Conservation (phyloP, 306 rosid genomes). For the Elaeagnus macrophylla region DNA sequence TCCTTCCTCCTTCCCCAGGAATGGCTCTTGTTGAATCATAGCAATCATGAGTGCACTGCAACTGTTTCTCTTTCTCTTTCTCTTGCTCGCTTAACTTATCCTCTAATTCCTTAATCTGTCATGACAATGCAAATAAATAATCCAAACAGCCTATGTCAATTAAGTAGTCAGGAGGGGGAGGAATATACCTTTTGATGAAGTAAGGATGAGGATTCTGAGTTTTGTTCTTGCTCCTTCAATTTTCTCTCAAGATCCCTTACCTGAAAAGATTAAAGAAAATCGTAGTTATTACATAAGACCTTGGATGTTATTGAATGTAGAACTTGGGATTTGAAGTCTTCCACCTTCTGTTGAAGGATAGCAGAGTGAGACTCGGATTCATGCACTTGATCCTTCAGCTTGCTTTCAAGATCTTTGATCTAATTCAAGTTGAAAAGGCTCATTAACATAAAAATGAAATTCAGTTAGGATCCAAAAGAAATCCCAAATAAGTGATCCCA, state of each 20-base stretch:
- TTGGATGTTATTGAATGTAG: background rate
- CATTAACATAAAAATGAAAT: background rate
- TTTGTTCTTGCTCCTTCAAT: constrained; percentile 56
- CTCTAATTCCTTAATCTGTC: constrained; percentile 68
- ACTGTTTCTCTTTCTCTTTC: constrained; percentile 47
- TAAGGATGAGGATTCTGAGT: constrained; percentile 33
- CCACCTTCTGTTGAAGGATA: constrained; percentile 55
- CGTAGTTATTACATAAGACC: constrained; percentile 2
- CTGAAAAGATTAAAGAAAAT: constrained; percentile 28
- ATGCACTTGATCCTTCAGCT: constrained; percentile 51
- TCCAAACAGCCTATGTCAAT: too few species aligned
- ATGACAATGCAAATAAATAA: constrained; percentile 12
- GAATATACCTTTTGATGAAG: constrained; percentile 57
- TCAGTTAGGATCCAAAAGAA: background rate
- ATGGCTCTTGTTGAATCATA: constrained; percentile 43
- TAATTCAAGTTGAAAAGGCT: constrained; percentile 22
- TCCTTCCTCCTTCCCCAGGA: constrained; percentile 36
- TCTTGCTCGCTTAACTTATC: constrained; percentile 47
- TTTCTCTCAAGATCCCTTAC: constrained; percentile 59
- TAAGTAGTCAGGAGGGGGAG: too few species aligned
- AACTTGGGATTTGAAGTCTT: constrained; percentile 4
- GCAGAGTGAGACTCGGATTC: constrained; percentile 50
- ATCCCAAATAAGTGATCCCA: background rate
- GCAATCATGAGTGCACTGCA: constrained; percentile 29
- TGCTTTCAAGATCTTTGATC: constrained; percentile 67